Base-by-base conservation (phyloP, 2,329 filamentous ascomycete species). In the Colletotrichum sp. region DNA sequence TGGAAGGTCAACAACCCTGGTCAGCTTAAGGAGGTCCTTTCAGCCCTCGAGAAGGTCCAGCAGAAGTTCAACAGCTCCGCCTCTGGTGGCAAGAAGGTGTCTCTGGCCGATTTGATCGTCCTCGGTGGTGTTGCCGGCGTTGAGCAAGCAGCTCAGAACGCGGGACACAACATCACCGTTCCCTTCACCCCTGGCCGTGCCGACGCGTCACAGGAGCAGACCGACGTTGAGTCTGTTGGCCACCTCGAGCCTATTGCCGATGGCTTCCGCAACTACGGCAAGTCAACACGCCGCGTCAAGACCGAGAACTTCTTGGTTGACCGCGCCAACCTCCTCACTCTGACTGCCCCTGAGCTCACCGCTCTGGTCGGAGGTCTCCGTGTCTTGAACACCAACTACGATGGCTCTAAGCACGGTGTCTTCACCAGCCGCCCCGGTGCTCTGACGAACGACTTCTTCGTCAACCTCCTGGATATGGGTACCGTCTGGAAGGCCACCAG, bases 401-500 rank as follows among this genome's bases (percentile, higher is more conserved):
- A 96, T 79, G 92, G 92, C 57, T 95, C 93, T 1, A 82, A 87
- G 28, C 84, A 91, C 74, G 94, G 94, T 75, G 89, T 96, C 74
- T 88, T 96, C 81, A 96, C 94, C 72, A 88, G 89, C 79, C 88
- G 87, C 9, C 92, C 93, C 1, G 94, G 94, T 57, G 85, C 91
- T 79, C 88, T 96, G 80, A 94, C 92, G 81, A 95, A 94, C 84
- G 94, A 96, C 86, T 96, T 95, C 89, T 96, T 96, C 81, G 90
- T 95, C 84, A 95, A 96, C 86, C 88, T 96, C 3, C 90, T 96
- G 28, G 93, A 95, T 81, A 90, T 89, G 80, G 86, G 85, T 83
- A 94, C 90, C 8, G 87, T 85, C 26, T 96, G 94, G 94, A 92
- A 91, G 85, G 80, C 90, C 0, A 85, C 85, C 52, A 78, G 80